Conservation (phyloP, 2,329 filamentous ascomycete species). For the Cadophora sp. region DNA sequence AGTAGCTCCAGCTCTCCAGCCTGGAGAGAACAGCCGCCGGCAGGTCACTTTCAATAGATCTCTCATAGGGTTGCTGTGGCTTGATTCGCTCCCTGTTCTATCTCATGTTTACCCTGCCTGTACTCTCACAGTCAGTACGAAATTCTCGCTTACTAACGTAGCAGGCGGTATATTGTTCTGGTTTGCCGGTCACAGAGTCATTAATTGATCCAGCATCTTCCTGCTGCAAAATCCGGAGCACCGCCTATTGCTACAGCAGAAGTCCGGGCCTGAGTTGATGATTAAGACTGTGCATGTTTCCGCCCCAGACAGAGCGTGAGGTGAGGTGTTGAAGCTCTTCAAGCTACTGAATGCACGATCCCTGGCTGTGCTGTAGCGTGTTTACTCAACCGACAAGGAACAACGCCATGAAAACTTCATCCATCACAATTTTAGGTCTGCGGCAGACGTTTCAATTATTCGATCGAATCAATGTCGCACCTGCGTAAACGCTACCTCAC, state of each 20-base stretch:
- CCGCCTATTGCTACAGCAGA: background rate
- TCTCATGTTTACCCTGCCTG: background rate
- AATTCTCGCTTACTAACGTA: constrained; percentile 7
- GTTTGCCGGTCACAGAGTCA: constrained; percentile 3
- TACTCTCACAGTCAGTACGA: constrained; percentile 3
- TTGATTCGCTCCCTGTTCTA: background rate
- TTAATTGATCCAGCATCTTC: background rate
- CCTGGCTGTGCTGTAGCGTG: constrained; percentile 11
- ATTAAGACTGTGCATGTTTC: constrained; percentile 14
- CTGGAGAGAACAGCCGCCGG: constrained; percentile 5
- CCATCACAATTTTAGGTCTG: background rate
- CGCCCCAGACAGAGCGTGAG: background rate
- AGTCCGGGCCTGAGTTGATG: background rate
- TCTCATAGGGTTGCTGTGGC: background rate
- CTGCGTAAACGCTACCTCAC: too few relatives aligned
- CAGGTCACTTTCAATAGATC: background rate
- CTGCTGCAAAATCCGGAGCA: background rate
- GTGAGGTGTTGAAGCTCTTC: background rate
- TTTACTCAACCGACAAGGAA: background rate
- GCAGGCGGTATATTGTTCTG: background rate
- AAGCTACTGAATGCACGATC: constrained; percentile 17
- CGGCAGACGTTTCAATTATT: constrained; percentile 1
- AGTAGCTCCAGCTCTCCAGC: background rate
- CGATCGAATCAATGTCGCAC: background rate
- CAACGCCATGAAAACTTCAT: background rate